phyloP scores from a whole-genome alignment of 768 basidiomycete species.

The Russula emetica region DNA sequence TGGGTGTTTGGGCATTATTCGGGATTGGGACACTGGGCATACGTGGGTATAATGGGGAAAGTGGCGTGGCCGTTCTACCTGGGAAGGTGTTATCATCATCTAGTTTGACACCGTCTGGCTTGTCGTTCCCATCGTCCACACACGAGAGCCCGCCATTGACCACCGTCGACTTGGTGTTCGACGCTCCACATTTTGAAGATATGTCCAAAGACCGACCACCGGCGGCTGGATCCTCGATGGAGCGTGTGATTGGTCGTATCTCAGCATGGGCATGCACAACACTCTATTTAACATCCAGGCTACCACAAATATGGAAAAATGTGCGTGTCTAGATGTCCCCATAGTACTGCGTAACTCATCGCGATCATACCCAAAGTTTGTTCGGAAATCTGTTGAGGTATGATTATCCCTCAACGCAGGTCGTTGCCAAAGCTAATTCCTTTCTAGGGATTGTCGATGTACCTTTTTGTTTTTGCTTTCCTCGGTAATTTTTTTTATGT shows the following conservation, averaged over 20 bases:
- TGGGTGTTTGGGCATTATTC: conserved; percentile 72
- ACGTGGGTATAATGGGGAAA: conserved; percentile 31
- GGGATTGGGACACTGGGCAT: conserved; percentile 53
- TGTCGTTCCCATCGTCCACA: background rate
- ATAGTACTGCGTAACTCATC: conserved; percentile 9
- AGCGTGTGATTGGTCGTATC: conserved; percentile 79
- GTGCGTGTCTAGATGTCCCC: conserved; percentile 47
- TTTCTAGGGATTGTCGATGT: conserved; percentile 82
- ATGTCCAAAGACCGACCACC: conserved; percentile 12
- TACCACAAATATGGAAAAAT: conserved; percentile 99
- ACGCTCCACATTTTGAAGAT: conserved; percentile 3
- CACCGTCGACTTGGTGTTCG: conserved; percentile 15
- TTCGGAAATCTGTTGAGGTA: conserved; percentile 86
- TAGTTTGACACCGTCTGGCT: background rate
- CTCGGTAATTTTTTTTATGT: conserved; percentile 93
- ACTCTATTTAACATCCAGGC: conserved; percentile 85
- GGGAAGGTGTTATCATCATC: conserved; percentile 46
- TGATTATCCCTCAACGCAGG: background rate
- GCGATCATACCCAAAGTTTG: conserved; percentile 48
- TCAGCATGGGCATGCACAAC: conserved; percentile 95
- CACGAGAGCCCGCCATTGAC: conserved; percentile 5
- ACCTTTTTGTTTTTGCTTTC: conserved; percentile 91
- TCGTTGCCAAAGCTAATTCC: conserved; percentile 8
- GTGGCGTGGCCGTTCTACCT: conserved; percentile 35
- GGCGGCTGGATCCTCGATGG: conserved; percentile 34